Conservation (phyloP, 352 stramenopile genomes). For the Phytophthora podocarpi region DNA sequence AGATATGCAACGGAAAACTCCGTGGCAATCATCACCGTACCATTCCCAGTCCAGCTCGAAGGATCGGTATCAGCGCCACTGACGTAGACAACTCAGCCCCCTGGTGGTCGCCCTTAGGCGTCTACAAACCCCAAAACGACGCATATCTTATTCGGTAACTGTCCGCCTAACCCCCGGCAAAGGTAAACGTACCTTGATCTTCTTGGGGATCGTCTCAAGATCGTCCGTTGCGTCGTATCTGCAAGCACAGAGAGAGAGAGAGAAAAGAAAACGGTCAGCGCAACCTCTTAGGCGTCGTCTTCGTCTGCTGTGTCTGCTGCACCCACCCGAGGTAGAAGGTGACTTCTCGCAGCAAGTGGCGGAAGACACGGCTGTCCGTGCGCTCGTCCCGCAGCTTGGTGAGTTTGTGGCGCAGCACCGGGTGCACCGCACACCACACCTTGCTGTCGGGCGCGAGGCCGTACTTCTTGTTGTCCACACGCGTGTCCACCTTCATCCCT, state of each 20-base stretch:
- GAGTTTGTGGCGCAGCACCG: slow-evolving; percentile 95
- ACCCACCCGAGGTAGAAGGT: slow-evolving; percentile 97
- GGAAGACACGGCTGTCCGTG: slow-evolving; percentile 94
- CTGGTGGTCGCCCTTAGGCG: slow-evolving; percentile 69
- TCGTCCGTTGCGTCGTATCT: slow-evolving; percentile 87
- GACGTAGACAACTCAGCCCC: slow-evolving; percentile 91
- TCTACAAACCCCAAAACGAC: slow-evolving; percentile 36
- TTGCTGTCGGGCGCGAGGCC: slow-evolving; percentile 68
- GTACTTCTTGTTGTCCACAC: slow-evolving; percentile 70
- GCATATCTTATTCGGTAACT: slow-evolving; percentile 4
- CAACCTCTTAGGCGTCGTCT: background rate
- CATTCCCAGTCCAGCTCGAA: slow-evolving; percentile 92
- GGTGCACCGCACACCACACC: slow-evolving; percentile 89
- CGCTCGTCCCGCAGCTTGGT: slow-evolving; percentile 95
- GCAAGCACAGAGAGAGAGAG: no score
- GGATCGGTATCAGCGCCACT: slow-evolving; percentile 96
- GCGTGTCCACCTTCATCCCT: slow-evolving; percentile 67
- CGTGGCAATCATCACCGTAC: slow-evolving; percentile 26
- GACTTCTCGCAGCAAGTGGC: slow-evolving; percentile 95
- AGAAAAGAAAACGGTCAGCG: background rate
- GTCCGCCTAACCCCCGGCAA: no score
- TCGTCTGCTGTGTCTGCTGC: slow-evolving; percentile 12
- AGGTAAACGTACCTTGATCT: slow-evolving; percentile 67
- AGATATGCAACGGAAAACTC: background rate
- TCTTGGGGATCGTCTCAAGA: slow-evolving; percentile 66